These are phyloP conservation scores for Crassisporium funariophilum DNA, from an alignment of 768 basidiomycete species.

Conservation along the genomic window DNA sequence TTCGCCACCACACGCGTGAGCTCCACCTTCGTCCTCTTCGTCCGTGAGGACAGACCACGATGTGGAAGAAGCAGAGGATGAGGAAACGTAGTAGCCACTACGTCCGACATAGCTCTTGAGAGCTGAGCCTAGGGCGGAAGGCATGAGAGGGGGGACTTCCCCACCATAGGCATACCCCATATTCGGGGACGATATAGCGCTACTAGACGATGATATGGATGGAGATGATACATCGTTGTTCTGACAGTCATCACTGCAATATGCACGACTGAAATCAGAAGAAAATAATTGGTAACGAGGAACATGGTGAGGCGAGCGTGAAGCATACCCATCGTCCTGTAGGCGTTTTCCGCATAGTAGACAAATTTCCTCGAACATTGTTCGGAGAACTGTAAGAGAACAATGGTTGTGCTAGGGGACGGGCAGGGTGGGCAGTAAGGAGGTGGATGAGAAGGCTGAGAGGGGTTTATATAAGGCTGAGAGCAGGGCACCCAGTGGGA, in stretches of 20 bases:
- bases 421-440: slow-evolving; percentile 14
- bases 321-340: slow-evolving; percentile 59
- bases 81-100: slow-evolving; percentile 57
- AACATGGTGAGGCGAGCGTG: slow-evolving; percentile 15
- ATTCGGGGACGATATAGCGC: slow-evolving; percentile 68
- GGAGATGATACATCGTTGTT: slow-evolving; percentile 64
- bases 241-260: slow-evolving; percentile 74
- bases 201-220: slow-evolving; percentile 66
- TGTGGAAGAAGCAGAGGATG: slow-evolving; percentile 60
- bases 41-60: slow-evolving; percentile 69
- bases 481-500: slow-evolving; percentile 16
- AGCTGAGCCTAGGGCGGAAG: slow-evolving; percentile 63
- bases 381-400: slow-evolving; percentile 8
- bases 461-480: slow-evolving; percentile 37
- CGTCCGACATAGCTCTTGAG: slow-evolving; percentile 46
- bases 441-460: slow-evolving; percentile 17
- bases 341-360: slow-evolving; percentile 71
- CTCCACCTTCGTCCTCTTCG: slow-evolving; percentile 58
- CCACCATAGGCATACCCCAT: slow-evolving; percentile 52
- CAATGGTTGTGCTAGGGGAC: slow-evolving; percentile 7
- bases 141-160: slow-evolving; percentile 69
- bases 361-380: slow-evolving; percentile 82
- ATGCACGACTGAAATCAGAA: slow-evolving; percentile 51
- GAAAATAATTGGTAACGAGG: slow-evolving; percentile 7
- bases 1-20: slow-evolving; percentile 35